Evolutionary conservation across 164 flowering plant species (phyloP).

Genomic region (Taxillus chinensis): DNA sequence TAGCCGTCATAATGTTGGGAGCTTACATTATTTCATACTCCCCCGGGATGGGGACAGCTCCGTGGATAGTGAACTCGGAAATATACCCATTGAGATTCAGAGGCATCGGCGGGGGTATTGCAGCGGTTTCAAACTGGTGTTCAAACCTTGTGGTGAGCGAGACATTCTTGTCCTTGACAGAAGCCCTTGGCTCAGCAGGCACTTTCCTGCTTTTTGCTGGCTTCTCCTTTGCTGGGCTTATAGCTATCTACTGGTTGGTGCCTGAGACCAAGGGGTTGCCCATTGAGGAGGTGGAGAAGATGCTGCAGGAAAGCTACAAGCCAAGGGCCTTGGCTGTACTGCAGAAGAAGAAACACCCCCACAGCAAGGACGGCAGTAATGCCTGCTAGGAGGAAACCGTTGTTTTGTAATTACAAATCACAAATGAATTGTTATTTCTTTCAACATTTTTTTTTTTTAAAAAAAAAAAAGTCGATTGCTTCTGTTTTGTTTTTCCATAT

Average conservation of each 20-base stretch:
- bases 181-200: constrained; percentile 53
- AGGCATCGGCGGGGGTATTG: constrained; percentile 79
- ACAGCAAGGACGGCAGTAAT: not conserved
- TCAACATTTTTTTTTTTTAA: no score
- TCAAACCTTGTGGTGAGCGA: constrained; percentile 65
- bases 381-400: no score
- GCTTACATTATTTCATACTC: constrained; percentile 60
- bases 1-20: constrained; percentile 52
- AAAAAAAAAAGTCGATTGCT: no score
- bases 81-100: constrained; percentile 76
- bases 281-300: constrained; percentile 54
- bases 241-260: constrained; percentile 31
- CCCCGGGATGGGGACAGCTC: constrained; percentile 87
- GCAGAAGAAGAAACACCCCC: not conserved
- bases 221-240: constrained; percentile 26
- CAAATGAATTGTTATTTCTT: no score
- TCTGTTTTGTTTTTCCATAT: no score
- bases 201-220: constrained; percentile 67
- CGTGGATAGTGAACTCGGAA: constrained; percentile 89
- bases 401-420: no score
- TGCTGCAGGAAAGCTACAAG: constrained; percentile 36
- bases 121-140: constrained; percentile 73
- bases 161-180: constrained; percentile 47
- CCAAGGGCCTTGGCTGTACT: constrained; percentile 7
- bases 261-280: constrained; percentile 66